A percentile compares a stretch with the other conserved stretches of the same genome.
Conservation (phyloP, 2,329 filamentous ascomycete genomes). For the Aspergillus puulaauensis region DNA sequence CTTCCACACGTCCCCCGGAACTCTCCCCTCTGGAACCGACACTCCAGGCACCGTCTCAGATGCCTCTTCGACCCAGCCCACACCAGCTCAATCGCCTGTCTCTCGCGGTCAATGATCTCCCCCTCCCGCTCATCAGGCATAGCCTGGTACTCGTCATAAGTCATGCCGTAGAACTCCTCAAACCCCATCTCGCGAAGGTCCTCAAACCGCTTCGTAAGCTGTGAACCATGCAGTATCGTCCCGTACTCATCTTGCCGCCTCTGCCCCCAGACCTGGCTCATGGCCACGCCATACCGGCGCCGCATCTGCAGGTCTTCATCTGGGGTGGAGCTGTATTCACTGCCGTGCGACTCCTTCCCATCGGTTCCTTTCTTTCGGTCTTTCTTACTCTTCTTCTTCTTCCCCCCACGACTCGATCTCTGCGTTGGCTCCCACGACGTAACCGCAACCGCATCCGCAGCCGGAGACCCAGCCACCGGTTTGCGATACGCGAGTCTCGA, state of each 20-base stretch:
- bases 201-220: not conserved
- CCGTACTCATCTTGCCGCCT: not conserved
- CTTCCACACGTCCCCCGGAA: not conserved
- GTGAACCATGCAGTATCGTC: not conserved
- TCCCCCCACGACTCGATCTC: not conserved
- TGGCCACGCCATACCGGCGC: not conserved
- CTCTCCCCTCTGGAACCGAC: not conserved
- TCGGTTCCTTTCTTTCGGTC: too few species aligned
- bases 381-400: too few species aligned
- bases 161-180: not conserved
- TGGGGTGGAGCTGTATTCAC: not conserved
- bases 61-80: not conserved
- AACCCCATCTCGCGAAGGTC: not conserved
- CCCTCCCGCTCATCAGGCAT: not conserved
- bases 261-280: not conserved
- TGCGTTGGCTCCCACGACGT: not conserved
- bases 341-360: rapidly evolving
- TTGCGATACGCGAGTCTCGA: not conserved
- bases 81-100: not conserved
- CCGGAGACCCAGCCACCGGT: not conserved
- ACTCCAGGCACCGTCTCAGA: not conserved
- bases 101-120: not conserved
- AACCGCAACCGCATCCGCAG: not conserved
- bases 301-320: not conserved
- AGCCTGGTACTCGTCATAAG: not conserved